These are phyloP conservation scores for Trichoderma sp. DNA, from an alignment of 2,329 filamentous ascomycete genomes.

Conservation along the genomic window DNA sequence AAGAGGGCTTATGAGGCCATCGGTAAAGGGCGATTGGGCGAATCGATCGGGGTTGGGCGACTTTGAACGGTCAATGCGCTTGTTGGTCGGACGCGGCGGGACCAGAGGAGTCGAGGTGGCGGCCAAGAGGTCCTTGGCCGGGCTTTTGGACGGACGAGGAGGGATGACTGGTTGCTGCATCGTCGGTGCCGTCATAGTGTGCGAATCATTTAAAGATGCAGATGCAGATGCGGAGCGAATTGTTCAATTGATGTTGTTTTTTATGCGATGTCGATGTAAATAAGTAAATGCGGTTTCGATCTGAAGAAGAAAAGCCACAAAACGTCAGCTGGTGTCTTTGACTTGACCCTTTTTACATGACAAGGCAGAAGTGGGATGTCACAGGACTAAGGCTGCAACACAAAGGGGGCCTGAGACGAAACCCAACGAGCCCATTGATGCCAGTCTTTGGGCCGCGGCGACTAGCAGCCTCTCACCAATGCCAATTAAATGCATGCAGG, in stretches of 20 bases:
- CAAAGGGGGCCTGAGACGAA: conserved; percentile 3
- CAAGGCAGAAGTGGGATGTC: conserved; percentile 1
- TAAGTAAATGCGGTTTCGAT: not conserved
- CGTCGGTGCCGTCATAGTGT: conserved; percentile 49
- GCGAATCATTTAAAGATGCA: conserved; percentile 5
- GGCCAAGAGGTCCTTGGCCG: conserved; percentile 43
- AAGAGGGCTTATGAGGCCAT: conserved; percentile 53
- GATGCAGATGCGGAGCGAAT: not conserved
- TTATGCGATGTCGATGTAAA: not conserved
- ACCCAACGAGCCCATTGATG: conserved; percentile 4
- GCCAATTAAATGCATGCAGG: not conserved
- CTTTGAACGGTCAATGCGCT: conserved; percentile 69
- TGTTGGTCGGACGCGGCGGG: conserved; percentile 71
- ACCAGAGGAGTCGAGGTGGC: conserved; percentile 58
- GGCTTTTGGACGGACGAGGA: conserved; percentile 52
- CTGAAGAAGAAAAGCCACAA: not conserved
- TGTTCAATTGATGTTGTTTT: not conserved
- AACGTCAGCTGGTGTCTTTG: not conserved
- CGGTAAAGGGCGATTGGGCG: conserved; percentile 82
- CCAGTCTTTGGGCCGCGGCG: not conserved
- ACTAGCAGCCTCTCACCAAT: not conserved
- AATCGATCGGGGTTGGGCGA: conserved; percentile 77
- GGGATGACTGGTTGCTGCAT: conserved; percentile 54
- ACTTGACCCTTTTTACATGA: not conserved
- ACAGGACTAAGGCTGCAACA: conserved; percentile 15